A percentile compares a stretch with the other conserved stretches of the same genome.
Evolutionary conservation across 2,329 filamentous ascomycete species (phyloP).

Genomic region (Colletotrichum camelliae): DNA sequence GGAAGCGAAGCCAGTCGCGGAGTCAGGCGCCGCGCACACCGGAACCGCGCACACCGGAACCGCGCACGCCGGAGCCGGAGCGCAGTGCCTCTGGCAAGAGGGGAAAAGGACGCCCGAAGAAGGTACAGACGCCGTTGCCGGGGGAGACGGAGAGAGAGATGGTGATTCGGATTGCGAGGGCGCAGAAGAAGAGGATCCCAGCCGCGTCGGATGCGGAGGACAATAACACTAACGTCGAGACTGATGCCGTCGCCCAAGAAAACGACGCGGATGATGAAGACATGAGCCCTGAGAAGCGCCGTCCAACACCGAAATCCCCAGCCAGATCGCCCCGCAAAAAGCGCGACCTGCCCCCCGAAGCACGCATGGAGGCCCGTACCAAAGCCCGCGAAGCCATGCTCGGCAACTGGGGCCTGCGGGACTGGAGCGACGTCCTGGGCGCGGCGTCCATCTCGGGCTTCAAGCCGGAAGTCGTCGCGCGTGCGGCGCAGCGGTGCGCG

Average conservation of each 20-base stretch:
- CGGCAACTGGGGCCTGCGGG: conserved; percentile 56
- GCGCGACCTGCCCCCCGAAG: conserved; percentile 5
- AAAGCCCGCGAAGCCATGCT: conserved; percentile 29
- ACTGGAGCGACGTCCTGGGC: conserved; percentile 88
- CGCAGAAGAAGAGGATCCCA: conserved; percentile 27
- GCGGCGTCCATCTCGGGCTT: conserved; percentile 79
- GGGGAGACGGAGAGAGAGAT: conserved; percentile 54
- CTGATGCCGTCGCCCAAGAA: background rate
- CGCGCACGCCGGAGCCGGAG: conserved; percentile 11
- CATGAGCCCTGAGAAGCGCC: background rate
- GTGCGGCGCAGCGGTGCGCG: conserved; percentile 76
- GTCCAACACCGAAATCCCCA: conserved; percentile 14
- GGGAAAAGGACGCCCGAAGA: conserved; percentile 45
- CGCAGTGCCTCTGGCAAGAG: background rate
- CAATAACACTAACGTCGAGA: background rate
- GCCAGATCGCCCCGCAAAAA: conserved; percentile 12
- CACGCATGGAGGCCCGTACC: conserved; percentile 19
- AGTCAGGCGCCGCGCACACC: conserved; percentile 18
- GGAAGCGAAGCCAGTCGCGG: background rate
- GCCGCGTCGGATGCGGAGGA: conserved; percentile 23
- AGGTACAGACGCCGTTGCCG: conserved; percentile 39
- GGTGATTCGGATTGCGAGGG: conserved; percentile 51
- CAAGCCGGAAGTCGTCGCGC: conserved; percentile 65
- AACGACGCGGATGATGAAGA: background rate
- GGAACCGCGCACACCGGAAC: conserved; percentile 7